A percentile compares a stretch with the other conserved stretches of the same genome.
Conservation (phyloP, 129 eudicot genomes). For the Centaurea solstitialis region DNA sequence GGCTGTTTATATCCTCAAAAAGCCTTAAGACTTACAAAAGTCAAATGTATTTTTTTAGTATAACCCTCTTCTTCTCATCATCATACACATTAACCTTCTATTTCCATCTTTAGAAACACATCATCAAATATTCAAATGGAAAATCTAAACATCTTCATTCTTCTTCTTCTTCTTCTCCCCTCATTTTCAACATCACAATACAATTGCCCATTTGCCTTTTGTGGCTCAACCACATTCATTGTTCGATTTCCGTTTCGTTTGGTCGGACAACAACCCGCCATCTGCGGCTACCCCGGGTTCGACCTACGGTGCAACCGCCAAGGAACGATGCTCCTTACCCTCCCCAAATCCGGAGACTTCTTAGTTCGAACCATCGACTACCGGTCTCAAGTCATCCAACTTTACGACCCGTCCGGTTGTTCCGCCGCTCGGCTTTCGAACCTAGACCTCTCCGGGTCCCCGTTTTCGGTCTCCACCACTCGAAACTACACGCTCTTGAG, state of each 20-base stretch:
- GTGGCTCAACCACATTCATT: constrained; percentile 27
- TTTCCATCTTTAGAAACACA: constrained; percentile 17
- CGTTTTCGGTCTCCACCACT: constrained; percentile 31
- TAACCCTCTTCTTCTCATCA: not conserved
- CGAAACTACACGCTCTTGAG: constrained; percentile 52
- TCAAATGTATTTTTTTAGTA: constrained; percentile 24
- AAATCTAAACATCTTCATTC: constrained; percentile 27
- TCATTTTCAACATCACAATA: constrained; percentile 28
- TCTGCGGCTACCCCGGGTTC: constrained; percentile 57
- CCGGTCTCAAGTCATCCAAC: constrained; percentile 41
- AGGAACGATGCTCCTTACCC: constrained; percentile 28
- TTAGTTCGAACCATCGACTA: constrained; percentile 51
- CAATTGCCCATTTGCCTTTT: constrained; percentile 38
- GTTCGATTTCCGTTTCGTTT: constrained; percentile 54
- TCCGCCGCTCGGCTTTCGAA: constrained; percentile 39
- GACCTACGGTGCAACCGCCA: constrained; percentile 42
- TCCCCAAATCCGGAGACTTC: constrained; percentile 56
- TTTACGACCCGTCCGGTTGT: constrained; percentile 57
- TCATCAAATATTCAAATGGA: constrained; percentile 44
- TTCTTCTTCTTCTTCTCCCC: constrained; percentile 16
- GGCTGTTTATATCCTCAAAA: constrained; percentile 32
- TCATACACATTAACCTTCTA: constrained; percentile 11
- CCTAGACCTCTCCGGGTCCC: constrained; percentile 53
- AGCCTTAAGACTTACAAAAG: constrained; percentile 34
- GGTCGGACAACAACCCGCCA: constrained; percentile 30